Conservation (phyloP, 202 grass and related monocot species). For the Dendrocalamus latiflorus region DNA sequence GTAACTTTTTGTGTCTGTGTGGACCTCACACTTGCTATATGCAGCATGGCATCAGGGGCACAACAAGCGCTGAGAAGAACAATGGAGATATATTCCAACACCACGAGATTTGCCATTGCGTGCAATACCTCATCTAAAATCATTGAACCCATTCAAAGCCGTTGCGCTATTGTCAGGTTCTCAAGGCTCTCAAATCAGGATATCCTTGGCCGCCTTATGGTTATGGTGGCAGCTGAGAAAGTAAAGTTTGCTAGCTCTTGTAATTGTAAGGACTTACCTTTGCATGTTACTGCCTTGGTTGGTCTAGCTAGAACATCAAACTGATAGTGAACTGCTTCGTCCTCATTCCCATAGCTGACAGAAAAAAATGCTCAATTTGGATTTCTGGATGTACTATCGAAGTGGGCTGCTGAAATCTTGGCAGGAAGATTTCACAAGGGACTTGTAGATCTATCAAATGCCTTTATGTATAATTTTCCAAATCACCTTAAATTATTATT, state of each 20-base stretch:
- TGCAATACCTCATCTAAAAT: no score
- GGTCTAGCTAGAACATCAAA: conserved; percentile 7
- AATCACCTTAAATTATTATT: neutral
- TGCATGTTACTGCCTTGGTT: no score
- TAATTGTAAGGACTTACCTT: no score
- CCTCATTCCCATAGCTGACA: neutral
- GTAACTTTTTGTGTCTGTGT: no score
- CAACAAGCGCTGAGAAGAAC: no score
- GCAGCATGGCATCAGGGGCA: no score
- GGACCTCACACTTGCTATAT: no score
- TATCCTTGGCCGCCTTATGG: conserved; percentile 80
- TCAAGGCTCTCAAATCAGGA: conserved; percentile 87
- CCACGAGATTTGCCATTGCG: no score
- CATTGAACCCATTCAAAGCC: conserved; percentile 92
- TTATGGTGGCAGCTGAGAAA: conserved; percentile 81
- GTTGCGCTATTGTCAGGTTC: conserved; percentile 88
- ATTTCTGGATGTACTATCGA: neutral
- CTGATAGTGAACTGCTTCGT: neutral
- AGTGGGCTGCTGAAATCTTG: neutral
- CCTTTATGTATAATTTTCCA: neutral
- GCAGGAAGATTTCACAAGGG: neutral
- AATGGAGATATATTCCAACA: no score
- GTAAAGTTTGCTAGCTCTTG: conserved; percentile 33
- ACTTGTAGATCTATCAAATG: neutral
- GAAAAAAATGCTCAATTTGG: neutral